Evolutionary conservation across 2,329 filamentous ascomycete species (phyloP), one percentile per base, ranked within the genome.

Genomic region (Colletotrichum endophyticum): DNA sequence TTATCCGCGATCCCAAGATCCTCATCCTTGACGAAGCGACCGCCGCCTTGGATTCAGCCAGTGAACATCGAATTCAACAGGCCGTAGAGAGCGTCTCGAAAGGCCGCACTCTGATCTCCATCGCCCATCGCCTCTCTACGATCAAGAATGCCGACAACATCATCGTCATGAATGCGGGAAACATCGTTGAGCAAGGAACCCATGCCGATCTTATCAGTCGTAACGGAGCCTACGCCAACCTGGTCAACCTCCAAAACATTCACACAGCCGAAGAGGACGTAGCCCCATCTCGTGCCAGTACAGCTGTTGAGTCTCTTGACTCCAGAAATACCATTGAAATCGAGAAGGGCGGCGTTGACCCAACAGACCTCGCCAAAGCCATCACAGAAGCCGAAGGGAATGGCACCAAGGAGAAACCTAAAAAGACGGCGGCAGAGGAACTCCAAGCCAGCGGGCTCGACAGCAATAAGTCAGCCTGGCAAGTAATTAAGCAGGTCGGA

Each of bases 1-100:
- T 94, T 69, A 85, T 94, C 59, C 89, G 89, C 64, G 84, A 91
- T 77, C 91, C 93, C 3, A 86, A 87, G 6, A 92, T 94, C 61
- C 84, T 95, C 3, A 90, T 95, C 9, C 86, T 93, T 3, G 93
- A 94, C 78, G 93, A 94, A 83, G 92, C 92, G 1, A 94, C 93
- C 0, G 91, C 89, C 19, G 90, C 92, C 1, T 80, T 87, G 36
- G 85, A 87, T 39, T 83, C 84, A 3, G 80, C 78, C 36, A 80
- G 84, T 3, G 84, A 87, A 32, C 85, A 85, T 61, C 85, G 87
- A 6, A 92, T 93, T 59, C 89, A 91, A 79, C 81, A 80, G 36
- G 87, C 87, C 6, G 84, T 91, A 19, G 86, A 88, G 79, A 79
- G 82, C 70, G 83, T 89, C 78, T 81, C 86, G 70, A 72, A 78